Percentiles rank a stretch among this genome's conserved stretches.
These are phyloP conservation scores for Phellopilus nigrolimitatus DNA, from an alignment of 1,284 basidiomycete species.

Conservation along the genomic window DNA sequence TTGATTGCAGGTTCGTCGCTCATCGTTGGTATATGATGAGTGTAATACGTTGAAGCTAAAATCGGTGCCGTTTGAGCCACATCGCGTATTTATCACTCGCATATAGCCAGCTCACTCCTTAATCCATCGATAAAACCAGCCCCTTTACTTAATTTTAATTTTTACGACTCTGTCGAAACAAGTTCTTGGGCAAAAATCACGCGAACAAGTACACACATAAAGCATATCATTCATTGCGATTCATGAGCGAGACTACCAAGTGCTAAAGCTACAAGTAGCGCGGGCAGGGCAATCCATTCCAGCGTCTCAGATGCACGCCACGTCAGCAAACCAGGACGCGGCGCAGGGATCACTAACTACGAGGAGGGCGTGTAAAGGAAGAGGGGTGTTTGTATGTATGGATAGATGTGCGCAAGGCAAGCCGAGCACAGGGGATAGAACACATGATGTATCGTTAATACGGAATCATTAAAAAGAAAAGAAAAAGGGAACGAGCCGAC, in stretches of 20 bases:
- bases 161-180: not conserved
- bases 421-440: too few species aligned
- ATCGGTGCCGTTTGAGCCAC: too few species aligned
- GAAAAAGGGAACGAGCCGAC: constrained; percentile 1
- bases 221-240: constrained; percentile 1
- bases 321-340: not conserved
- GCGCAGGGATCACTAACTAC: not conserved
- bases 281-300: not conserved
- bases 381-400: too few species aligned
- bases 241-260: constrained; percentile 9
- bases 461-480: not conserved
- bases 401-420: too few species aligned
- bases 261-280: not conserved
- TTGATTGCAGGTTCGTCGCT: constrained; percentile 45
- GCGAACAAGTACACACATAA: too few species aligned
- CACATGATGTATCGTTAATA: too few species aligned
- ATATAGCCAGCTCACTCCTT: not conserved
- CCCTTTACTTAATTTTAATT: not conserved
- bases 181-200: not conserved
- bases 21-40: constrained; percentile 29
- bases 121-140: not conserved
- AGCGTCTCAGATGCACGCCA: not conserved
- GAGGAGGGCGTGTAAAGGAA: not conserved
- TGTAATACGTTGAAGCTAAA: too few species aligned
- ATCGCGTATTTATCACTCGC: not conserved